Evolutionary conservation across 2,329 filamentous ascomycete species (phyloP), one percentile per base, ranked within the genome.

Genomic region (Cordyceps cicadae): DNA sequence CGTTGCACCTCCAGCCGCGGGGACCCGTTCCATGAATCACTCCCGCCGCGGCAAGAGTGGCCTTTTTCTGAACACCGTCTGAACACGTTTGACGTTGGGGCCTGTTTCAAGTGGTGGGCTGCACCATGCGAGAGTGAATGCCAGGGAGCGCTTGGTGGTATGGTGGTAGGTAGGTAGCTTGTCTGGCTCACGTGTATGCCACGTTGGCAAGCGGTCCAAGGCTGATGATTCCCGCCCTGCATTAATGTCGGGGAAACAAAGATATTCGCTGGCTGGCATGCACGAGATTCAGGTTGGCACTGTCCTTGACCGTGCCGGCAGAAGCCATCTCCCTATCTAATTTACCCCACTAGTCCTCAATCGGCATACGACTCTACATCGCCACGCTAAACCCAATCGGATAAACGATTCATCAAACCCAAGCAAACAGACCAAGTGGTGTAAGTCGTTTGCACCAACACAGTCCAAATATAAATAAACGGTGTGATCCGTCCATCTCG

Each of bases 331-430:
- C 5, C 29, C 29, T 7, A 8, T 29, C 29, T 29, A 29, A 29
- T 29, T 29, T 29, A 34, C 29, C 14, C 7, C 39, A 45, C 54
- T 57, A 57, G 19, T 39, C 45, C 21, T 2, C 43, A 50, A 49
- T 26, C 1, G 15, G 41, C 54, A 50, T 57, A 50, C 45, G 32
- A 57, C 54, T 48, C 34, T 24, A n/a, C 12, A 56, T 56, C 54
- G n/a, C 29, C 34, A 32, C 54, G 19, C 54, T 58, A 58, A 50
- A 41, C 55, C 55, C 5, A 32, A 51, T 58, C 17, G 26, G 55
- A 51, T 51, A 34, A 58, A 58, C 46, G 55, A 57, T 49, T 57
- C 19, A 39, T 26, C 45, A 57, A 41, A n/a, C 43, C 12, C 6
- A 39, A 45, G 26, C 39, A 21, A 7, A 26, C 54, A 24, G 24